Base-by-base conservation (phyloP, 2,329 filamentous ascomycete genomes). In the Plectosphaerella plurivora region DNA sequence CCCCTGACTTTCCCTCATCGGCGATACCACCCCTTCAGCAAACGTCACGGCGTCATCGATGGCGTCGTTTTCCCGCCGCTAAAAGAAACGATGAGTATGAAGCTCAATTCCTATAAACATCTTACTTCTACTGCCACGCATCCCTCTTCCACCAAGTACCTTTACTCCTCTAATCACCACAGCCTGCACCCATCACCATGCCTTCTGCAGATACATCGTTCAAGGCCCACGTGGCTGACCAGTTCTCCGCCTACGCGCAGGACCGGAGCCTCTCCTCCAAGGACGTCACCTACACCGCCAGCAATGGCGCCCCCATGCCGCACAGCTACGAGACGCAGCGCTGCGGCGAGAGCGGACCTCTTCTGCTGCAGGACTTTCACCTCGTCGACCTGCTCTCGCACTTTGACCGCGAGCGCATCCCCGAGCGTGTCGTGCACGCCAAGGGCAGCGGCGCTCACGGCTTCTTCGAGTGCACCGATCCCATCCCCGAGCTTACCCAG, bases 331-430 rank as follows among this genome's bases (percentile, higher is more conserved):
- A 81, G 60, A 62, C 74, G 0, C 79, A 84, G 65, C 69, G 80
- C 25, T 75, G 70, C 4, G 80, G 80, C 57, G 77, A 81, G 59
- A 81, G 78, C 44, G 82, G 82, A 0, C 81, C 81, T 28, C 70
- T 84, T 1, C 73, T 85, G 1, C 67, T 84, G 0, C 73, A 79
- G 54, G 80, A 84, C 59, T 82, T 79, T n/a, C 79, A 83, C 49
- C 61, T 86, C n/a, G 77, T 86, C 53, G 81, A 85, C 55, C 75
- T 79, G 1, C 66, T 86, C 1, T 75, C 82, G 2, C 82, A 85
- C 60, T 86, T 86, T 60, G 75, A 80, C 53, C 74, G 81, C 7
- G 82, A 86, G 64, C 69, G 82, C 20, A 85, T 85, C 35, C 82
- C 82, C 0, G 82, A 84, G 61, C 68, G 81, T 61, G 69, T 82